Evolutionary conservation across 352 stramenopile species (phyloP).

Genomic region (Phytophthora colocasiae): DNA sequence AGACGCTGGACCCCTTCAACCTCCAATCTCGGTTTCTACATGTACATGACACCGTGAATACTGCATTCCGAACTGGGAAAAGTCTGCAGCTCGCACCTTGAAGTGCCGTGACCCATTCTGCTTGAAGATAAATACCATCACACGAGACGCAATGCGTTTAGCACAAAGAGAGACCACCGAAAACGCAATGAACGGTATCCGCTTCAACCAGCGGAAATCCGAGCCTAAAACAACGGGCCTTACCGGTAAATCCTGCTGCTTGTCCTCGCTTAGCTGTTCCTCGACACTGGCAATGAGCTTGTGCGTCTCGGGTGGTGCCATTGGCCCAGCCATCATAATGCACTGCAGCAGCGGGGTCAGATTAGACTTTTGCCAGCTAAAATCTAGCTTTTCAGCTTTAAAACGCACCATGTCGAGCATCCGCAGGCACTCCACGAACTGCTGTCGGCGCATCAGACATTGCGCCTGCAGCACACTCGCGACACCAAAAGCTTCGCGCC

Average conservation of each 20-base stretch:
- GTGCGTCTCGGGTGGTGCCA: slow-evolving; percentile 52
- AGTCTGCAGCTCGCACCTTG: slow-evolving; percentile 29
- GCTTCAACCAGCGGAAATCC: slow-evolving; percentile 6
- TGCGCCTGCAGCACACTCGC: slow-evolving; percentile 61
- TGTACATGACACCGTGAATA: slow-evolving; percentile 7
- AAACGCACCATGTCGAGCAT: slow-evolving; percentile 71
- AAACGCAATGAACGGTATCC: slow-evolving; percentile 30
- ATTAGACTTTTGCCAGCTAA: slow-evolving; percentile 1
- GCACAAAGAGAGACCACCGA: slow-evolving; percentile 10
- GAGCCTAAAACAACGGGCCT: slow-evolving; percentile 3
- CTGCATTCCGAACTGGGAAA: not conserved
- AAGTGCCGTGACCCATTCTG: slow-evolving; percentile 14
- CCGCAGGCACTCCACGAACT: slow-evolving; percentile 42
- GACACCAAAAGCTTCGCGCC: slow-evolving; percentile 66
- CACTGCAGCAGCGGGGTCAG: slow-evolving; percentile 36
- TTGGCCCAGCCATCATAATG: slow-evolving; percentile 80
- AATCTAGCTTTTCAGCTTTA: slow-evolving; percentile 2
- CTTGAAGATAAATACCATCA: slow-evolving; percentile 24
- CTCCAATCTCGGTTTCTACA: slow-evolving; percentile 32
- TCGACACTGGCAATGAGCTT: slow-evolving; percentile 54
- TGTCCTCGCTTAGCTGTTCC: slow-evolving; percentile 16
- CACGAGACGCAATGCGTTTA: slow-evolving; percentile 33
- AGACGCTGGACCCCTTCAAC: not conserved
- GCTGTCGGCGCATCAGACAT: slow-evolving; percentile 35
- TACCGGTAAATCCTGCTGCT: slow-evolving; percentile 7